These are phyloP conservation scores for Anethum foeniculum DNA, from an alignment of 140 eudicot genomes.

Conservation along the genomic window DNA sequence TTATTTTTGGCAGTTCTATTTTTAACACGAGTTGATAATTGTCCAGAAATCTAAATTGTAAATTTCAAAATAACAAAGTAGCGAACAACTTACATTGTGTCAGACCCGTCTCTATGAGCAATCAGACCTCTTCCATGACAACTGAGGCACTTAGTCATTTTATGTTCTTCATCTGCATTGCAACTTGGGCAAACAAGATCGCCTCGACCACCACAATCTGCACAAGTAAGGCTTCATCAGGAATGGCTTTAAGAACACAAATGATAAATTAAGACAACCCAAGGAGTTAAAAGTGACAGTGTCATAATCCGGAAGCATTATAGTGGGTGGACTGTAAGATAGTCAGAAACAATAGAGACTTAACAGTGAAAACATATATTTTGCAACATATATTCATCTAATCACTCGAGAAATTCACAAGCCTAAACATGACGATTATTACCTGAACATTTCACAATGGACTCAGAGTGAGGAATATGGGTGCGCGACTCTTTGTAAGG, in stretches of 20 bases:
- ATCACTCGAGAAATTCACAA: background rate
- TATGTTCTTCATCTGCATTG: conserved; percentile 65
- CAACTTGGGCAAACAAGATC: conserved; percentile 57
- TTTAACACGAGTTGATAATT: background rate
- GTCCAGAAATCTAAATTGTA: background rate
- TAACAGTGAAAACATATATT: background rate
- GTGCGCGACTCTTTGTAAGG: conserved; percentile 58
- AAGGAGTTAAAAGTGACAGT: background rate
- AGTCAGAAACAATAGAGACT: background rate
- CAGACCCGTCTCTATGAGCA: conserved; percentile 96
- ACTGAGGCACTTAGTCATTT: conserved; percentile 60
- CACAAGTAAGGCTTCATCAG: conserved; percentile 16
- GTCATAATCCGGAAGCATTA: background rate
- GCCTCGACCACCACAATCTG: conserved; percentile 85
- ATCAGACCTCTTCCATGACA: conserved; percentile 95
- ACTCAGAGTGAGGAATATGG: conserved; percentile 75
- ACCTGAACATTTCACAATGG: conserved; percentile 75
- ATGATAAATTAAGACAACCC: background rate
- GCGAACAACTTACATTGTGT: conserved; percentile 57
- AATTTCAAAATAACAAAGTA: background rate
- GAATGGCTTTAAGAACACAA: conserved; percentile 2
- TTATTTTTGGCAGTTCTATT: background rate
- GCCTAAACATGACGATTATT: background rate
- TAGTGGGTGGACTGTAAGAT: background rate
- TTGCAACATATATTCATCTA: conserved; percentile 6